These are phyloP conservation scores for Entomortierella lignicola DNA, from an alignment of 192 early-diverging fungal species.

Conservation along the genomic window DNA sequence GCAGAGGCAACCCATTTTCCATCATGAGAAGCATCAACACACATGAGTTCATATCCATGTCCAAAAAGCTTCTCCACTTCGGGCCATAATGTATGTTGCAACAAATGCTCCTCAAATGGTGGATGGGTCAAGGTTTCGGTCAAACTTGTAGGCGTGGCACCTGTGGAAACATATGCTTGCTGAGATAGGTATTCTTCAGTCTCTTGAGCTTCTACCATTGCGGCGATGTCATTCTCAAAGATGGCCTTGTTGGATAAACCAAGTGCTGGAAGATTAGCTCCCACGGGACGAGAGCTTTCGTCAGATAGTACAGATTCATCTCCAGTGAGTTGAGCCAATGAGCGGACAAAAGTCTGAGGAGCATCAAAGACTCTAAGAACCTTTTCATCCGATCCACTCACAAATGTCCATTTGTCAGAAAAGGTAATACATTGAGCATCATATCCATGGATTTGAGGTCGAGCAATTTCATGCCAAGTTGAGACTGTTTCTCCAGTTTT, in stretches of 20 bases:
- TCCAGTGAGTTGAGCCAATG: conserved; percentile 65
- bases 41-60: conserved; percentile 93
- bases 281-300: conserved; percentile 69
- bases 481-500: conserved; percentile 12
- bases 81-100: conserved; percentile 95
- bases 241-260: conserved; percentile 98
- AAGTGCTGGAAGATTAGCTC: conserved; percentile 88
- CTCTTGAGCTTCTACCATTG: conserved; percentile 60
- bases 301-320: conserved; percentile 52
- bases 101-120: conserved; percentile 91
- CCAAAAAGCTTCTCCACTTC: conserved; percentile 97
- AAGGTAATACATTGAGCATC: conserved; percentile 90
- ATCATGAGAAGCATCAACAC: conserved; percentile 77
- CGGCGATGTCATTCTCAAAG: conserved; percentile 62
- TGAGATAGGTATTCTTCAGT: conserved; percentile 68
- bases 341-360: conserved; percentile 79
- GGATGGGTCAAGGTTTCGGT: conserved; percentile 64
- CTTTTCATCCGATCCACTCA: conserved; percentile 95
- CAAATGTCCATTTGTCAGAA: conserved; percentile 76
- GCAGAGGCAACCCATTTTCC: conserved; percentile 80
- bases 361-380: conserved; percentile 91
- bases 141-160: conserved; percentile 57
- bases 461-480: conserved; percentile 91
- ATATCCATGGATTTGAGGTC: conserved; percentile 98
- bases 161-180: conserved; percentile 68